These are phyloP conservation scores for Betula pendula DNA, from an alignment of 306 rosid species.

Conservation along the genomic window DNA sequence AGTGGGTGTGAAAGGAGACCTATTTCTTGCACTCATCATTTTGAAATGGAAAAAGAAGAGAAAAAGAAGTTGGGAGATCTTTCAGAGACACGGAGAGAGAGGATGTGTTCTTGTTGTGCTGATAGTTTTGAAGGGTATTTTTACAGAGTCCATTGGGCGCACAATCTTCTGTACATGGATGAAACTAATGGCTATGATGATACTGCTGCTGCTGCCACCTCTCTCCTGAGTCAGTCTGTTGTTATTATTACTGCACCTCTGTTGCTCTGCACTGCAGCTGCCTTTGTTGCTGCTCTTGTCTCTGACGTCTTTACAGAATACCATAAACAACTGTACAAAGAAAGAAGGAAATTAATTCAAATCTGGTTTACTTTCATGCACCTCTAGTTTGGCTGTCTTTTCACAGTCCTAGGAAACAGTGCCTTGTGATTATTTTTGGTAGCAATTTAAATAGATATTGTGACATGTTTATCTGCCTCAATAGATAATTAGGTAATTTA, in stretches of 20 bases:
- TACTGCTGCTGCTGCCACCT: conserved; percentile 51
- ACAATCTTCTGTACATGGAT: conserved; percentile 56
- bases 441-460: too few relatives aligned
- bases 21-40: conserved; percentile 58
- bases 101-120: conserved; percentile 23
- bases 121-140: conserved; percentile 30
- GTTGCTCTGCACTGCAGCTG: conserved; percentile 59
- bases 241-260: conserved; percentile 88
- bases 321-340: conserved; percentile 46
- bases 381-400: conserved; percentile 47
- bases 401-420: conserved; percentile 41
- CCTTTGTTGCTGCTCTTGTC: conserved; percentile 67
- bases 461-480: too few relatives aligned
- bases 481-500: too few relatives aligned
- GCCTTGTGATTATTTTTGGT: conserved; percentile 45
- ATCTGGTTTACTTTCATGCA: conserved; percentile 46
- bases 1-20: conserved; percentile 76
- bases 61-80: conserved; percentile 12
- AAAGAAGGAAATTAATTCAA: conserved; percentile 27
- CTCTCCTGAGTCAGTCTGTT: conserved; percentile 50
- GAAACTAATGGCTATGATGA: conserved; percentile 50
- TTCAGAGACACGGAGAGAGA: conserved; percentile 29
- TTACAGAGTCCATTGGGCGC: conserved; percentile 37
- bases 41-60: conserved; percentile 17
- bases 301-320: conserved; percentile 64